Evolutionary conservation across 139 green algal genomes (phyloP).

Genomic region (Closterium sp.): DNA sequence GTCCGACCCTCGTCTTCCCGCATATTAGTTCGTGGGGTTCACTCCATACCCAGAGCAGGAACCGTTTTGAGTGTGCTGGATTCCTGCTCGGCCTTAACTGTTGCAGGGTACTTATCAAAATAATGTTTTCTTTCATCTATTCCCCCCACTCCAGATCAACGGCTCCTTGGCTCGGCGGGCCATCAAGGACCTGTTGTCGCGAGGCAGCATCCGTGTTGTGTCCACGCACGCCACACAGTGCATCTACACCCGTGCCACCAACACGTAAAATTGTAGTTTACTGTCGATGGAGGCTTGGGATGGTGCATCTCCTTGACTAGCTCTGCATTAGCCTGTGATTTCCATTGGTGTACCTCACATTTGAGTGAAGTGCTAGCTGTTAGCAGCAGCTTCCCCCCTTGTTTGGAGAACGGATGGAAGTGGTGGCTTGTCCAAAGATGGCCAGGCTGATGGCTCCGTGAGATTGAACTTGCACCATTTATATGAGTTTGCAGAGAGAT

Average conservation of each 20-base stretch:
- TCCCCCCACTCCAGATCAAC: conserved; percentile 17
- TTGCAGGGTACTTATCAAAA: too few species aligned
- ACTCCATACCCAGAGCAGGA: too few species aligned
- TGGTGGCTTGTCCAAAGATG: not conserved
- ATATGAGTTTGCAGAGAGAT: too few species aligned
- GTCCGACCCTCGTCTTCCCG: too few species aligned
- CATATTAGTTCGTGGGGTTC: too few species aligned
- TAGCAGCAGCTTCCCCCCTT: not conserved
- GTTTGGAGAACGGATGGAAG: not conserved
- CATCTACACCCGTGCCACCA: conserved; percentile 92
- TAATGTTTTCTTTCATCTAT: too few species aligned
- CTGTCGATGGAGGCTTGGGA: not conserved
- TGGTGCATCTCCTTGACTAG: not conserved
- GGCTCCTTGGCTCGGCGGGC: conserved; percentile 41
- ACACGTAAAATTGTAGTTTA: conserved; percentile 34
- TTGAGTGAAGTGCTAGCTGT: not conserved
- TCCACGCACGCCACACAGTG: conserved; percentile 75
- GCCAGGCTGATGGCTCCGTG: too few species aligned
- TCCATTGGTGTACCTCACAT: not conserved
- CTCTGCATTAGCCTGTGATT: conserved; percentile 4
- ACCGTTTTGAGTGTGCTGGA: too few species aligned
- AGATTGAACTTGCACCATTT: too few species aligned
- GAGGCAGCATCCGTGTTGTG: conserved; percentile 86
- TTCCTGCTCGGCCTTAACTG: too few species aligned
- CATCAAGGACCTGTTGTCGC: conserved; percentile 70